These are phyloP conservation scores for Cystofilobasidium ferigula DNA, from an alignment of 768 basidiomycete species.

Conservation along the genomic window DNA sequence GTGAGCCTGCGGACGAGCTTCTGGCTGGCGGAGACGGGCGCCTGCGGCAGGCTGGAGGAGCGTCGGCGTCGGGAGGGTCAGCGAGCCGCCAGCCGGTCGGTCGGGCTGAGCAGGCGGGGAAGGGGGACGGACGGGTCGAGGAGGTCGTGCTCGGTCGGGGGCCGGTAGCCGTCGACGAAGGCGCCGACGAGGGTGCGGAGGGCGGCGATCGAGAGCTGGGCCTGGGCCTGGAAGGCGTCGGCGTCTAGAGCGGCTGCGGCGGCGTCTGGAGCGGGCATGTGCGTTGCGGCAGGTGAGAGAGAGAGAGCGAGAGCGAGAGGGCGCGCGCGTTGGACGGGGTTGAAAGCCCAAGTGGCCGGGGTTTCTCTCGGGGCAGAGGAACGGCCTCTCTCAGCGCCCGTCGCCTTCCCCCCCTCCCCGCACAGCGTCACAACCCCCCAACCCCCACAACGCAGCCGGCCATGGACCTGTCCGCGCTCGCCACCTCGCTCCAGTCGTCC, in stretches of 20 bases:
- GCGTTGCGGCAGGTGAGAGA: not conserved
- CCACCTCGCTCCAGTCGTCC: conserved; percentile 27
- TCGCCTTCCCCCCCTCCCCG: not conserved
- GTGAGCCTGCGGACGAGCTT: conserved; percentile 19
- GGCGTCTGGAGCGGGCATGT: conserved; percentile 10
- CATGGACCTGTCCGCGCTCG: conserved; percentile 31
- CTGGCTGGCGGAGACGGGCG: not conserved
- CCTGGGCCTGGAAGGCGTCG: conserved; percentile 22
- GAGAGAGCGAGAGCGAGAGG: not conserved
- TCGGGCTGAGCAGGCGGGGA: not conserved
- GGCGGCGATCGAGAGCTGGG: conserved; percentile 13
- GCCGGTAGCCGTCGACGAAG: conserved; percentile 16
- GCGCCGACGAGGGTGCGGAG: conserved; percentile 14
- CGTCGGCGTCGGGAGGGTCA: not conserved
- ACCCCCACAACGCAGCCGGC: not conserved
- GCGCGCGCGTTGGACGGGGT: too few species aligned
- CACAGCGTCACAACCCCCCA: not conserved
- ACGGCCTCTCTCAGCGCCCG: too few species aligned
- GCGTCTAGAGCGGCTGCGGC: conserved; percentile 12
- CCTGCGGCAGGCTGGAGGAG: not conserved
- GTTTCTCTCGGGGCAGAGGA: too few species aligned
- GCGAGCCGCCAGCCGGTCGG: not conserved
- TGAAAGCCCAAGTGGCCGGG: too few species aligned
- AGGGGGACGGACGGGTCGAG: conserved; percentile 10
- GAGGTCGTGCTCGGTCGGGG: conserved; percentile 6